Evolutionary conservation across 768 basidiomycete species (phyloP), one percentile per base, ranked within the genome.

Genomic region (Mycena vulgaris): DNA sequence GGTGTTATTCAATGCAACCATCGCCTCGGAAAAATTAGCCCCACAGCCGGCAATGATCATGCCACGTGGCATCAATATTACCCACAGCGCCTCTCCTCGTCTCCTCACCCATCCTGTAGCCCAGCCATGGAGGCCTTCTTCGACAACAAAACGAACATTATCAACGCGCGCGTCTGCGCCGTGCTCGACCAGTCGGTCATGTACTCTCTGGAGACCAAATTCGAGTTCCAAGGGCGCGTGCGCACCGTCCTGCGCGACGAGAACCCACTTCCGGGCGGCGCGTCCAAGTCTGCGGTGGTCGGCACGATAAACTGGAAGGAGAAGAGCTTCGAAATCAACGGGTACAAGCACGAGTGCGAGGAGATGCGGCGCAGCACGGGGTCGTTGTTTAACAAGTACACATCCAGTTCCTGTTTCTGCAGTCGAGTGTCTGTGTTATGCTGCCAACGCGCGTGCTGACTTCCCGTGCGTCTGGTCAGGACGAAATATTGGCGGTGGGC

Each of bases 251-350:
- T 89, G 58, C 79, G 81, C 62, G 88, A 89, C 68, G 81, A 81
- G 60, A 88, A 89, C 72, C 87, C 88, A 5, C 74, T 80, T 1
- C 75, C 74, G 6, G 80, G 80, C 2, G 17, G 74, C 2, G 28
- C 52, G n/a, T 4, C 13, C 6, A 7, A 5, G 6, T 6, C 6
- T 14, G 30, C 40, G 3, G 69, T 78, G 28, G 86, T 86, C 7
- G 88, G 84, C 3, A 81, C 79, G 28, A 87, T 89, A 30, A 80
- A 86, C 69, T 89, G 88, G 88, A 80, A 79, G 63, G 85, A 87
- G 47, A 84, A 84, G 76, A 76, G 75, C 13, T 80, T 89, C 45
- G 87, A 88, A 74, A 78, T 88, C 14, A 69, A 78, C 39, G 87
- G 87, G 0, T 78, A 81, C n/a, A 80, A 78, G 64, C 83, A 81